Evolutionary conservation across 495 filamentous ascomycete genomes (phyloP).

Genomic region (Daldinia loculata): DNA sequence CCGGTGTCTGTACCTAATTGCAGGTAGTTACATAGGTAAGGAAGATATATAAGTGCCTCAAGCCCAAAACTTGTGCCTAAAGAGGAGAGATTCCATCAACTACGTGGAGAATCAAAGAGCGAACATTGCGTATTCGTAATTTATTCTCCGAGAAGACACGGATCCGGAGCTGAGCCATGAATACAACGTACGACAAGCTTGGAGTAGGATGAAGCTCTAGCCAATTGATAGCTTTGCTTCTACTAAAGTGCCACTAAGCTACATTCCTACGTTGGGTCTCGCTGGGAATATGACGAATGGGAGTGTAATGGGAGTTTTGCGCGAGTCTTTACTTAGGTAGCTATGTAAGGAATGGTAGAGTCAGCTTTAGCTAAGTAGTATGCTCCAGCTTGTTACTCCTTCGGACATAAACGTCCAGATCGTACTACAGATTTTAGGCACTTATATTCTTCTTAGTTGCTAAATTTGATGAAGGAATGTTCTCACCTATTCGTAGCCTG

Average conservation of each 20-base stretch:
- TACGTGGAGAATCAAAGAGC: neutral
- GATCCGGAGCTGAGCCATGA: neutral
- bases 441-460: no score
- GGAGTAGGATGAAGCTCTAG: neutral
- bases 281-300: neutral
- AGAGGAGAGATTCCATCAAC: no score
- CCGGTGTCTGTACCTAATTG: neutral
- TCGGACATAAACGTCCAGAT: no score
- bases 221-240: neutral
- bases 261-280: no score
- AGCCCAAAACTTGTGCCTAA: no score
- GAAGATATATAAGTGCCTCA: neutral
- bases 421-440: no score
- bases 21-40: neutral
- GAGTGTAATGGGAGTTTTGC: neutral
- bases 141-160: neutral
- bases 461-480: no score
- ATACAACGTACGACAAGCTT: neutral
- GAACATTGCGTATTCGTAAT: neutral
- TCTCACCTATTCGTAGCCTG: no score
- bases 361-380: neutral
- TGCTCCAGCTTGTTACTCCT: no score
- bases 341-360: neutral
- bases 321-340: neutral
- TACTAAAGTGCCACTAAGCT: neutral